Base-by-base conservation (phyloP, 345 rosid genomes). In the Lagerstroemia speciosa region DNA sequence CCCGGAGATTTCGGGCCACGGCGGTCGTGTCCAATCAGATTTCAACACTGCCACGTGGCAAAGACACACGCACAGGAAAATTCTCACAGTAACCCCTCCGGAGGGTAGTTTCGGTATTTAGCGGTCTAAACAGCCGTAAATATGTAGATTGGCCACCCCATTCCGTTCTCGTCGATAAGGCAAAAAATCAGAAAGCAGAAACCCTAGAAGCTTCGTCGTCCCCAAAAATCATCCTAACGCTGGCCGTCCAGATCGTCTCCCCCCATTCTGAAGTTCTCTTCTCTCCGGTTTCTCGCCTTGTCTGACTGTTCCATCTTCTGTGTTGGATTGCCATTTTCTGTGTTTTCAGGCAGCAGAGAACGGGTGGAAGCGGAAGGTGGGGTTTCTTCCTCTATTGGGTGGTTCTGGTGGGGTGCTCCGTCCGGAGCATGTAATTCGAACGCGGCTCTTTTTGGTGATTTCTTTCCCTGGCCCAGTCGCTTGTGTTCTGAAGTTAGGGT, bases 401-500 rank as follows among this genome's bases (percentile, higher is more conserved):
- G 60, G 33, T 20, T 27, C 63, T 12, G 30, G 10, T 58, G 29
- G 19, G 11, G 63, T 41, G 46, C 46, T 41, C 14, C 14, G 46
- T 41, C 46, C 46, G 46, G 46, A 41, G 46, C 46, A 41, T 53
- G 24, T 26, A 26, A 53, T 53, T 53, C 8, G 60, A 53, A 29
- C 60, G 60, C 33, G 63, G 17, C 15, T 5, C 63, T 10, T 27
- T 57, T 55, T 14, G 14, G 61, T 27, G 33, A 34, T n/a, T 69
- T 66, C 41, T 66, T 69, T 80, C 34, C 34, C 80, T 76, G 73
- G 78, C 73, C 69, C 67, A 71, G 77, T 78, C 71, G 76, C 77
- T 73, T 75, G 61, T 77, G 68, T 63, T 74, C 75, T 74, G 72
- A 78, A 77, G 79, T 73, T 82, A 68, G 76, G 72, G 62, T 64